Evolutionary conservation across 2,329 filamentous ascomycete species (phyloP), one percentile per base, ranked within the genome.

Genomic region (Myotisia sp.): DNA sequence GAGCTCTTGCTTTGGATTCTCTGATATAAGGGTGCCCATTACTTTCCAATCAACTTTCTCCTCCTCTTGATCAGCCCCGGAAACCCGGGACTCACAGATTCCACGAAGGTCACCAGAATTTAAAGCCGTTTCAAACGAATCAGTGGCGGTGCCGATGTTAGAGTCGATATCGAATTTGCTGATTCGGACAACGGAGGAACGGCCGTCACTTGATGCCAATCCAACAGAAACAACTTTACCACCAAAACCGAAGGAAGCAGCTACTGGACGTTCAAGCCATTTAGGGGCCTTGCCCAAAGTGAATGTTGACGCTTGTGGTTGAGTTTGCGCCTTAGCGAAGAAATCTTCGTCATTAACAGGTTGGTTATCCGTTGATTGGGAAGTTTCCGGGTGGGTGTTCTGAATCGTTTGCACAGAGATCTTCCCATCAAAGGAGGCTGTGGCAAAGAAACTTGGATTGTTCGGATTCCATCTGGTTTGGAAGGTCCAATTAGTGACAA

Each of bases 401-500:
- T 98, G 90, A 26, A 94, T 70, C 1, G 87, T 93, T 54, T 94
- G 87, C 28, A 98, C 67, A 2, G 81, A 78, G 42, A 98, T 93
- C 60, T 92, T 94, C 47, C 92, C 90, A 52, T 98, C 90, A 46
- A 95, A 95, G 2, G 87, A 92, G 6, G 92, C 90, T 12, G 90
- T 95, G 12, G 92, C 92, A 32, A 87, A 83, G 38, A 98, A 67
- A 52, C 77, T 82, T 7, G 90, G 87, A 56, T 98, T 93, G 46
- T 82, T 76, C 19, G 90, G 90, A 55, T 93, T 86, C 70, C 92
- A 95, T 42, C 79, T 74, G 4, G 90, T 93, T 53, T 87, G 77
- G 65, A 98, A 98, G 4, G 86, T 93, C 87, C 90, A 98, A 59
- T 95, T 98, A n/a, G 87, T 94, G 35, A 92, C 86, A 49, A 94